These are phyloP conservation scores for Colletotrichum cordylinicola DNA, from an alignment of 2,329 filamentous ascomycete species.

Conservation along the genomic window DNA sequence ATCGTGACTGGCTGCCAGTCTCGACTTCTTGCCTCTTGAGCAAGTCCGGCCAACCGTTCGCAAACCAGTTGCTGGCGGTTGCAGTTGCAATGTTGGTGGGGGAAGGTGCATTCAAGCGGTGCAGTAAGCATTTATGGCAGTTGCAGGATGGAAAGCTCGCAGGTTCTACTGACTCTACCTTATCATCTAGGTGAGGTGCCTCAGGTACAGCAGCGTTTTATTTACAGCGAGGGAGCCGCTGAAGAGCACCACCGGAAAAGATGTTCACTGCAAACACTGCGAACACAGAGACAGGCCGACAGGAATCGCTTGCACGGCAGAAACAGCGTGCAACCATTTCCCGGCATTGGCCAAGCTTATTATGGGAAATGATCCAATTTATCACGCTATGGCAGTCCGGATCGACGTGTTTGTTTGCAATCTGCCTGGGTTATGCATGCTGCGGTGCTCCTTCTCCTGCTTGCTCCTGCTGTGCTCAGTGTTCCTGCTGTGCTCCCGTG, in stretches of 20 bases:
- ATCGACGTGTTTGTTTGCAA: slow-evolving; percentile 14
- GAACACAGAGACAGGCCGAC: background rate
- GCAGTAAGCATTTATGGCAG: background rate
- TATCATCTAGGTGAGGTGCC: background rate
- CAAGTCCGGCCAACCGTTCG: background rate
- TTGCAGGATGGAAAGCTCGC: background rate
- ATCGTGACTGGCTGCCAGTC: background rate
- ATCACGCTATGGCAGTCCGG: slow-evolving; percentile 9
- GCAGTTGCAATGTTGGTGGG: background rate
- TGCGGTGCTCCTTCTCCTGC: background rate
- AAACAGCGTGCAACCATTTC: background rate
- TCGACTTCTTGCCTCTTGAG: background rate
- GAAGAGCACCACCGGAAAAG: background rate
- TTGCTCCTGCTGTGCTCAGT: background rate
- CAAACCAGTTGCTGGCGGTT: background rate
- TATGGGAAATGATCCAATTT: slow-evolving; percentile 13
- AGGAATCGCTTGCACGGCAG: background rate
- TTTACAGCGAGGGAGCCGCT: background rate
- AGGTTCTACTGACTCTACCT: background rate
- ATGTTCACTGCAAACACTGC: background rate
- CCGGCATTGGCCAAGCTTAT: background rate
- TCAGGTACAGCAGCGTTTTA: background rate
- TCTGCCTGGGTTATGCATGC: slow-evolving; percentile 11
- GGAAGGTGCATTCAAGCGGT: background rate
- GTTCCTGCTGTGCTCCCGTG: background rate